Base-by-base conservation (phyloP, 1,284 basidiomycete genomes). In the Heliocybe sulcata region DNA sequence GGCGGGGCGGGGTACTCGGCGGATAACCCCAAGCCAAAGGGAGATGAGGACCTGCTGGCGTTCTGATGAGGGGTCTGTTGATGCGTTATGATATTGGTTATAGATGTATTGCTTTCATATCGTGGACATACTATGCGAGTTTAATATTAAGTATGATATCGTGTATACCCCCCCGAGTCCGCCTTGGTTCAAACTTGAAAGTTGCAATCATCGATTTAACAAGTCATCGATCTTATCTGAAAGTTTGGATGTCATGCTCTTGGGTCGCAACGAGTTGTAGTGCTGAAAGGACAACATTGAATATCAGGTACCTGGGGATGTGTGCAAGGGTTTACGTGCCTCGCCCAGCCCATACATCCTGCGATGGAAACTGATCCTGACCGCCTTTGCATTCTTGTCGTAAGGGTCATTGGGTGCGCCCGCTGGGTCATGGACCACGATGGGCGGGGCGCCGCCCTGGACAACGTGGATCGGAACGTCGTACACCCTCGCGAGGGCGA, bases 291-390 rank as follows among this genome's bases (percentile, higher is more conserved):
- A 20, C 53, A 50, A 52, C 12, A 54, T 50, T 58, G 35, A 57
- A 35, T 26, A 42, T 26, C 31, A 57, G 16, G 42, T 45, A 19
- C 29, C 19, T 51, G 45, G 22, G 45, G 31, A 45, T 23, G 49
- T 14, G 22, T 49, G 6, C 29, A 12, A 45, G 19, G 8, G 22
- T 26, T 14, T 19, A 71, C 87, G 64, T 56, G 93, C 93, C 82
- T 97, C 94, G 64, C 94, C 94, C 2, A 97, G 78, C 1, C 94
- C 94, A 70, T 95, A 97, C 84, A 94, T 88, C 63, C 85, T 79
- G 57, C 91, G 79, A 68, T 97, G 94, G 69, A 94, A 97, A 63
- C 92, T 95, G 63, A 96, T 90, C 55, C 86, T 79, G 9, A 86
- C 81, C 3, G 80, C 77, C 49, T 71, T 73, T 35, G 77, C 72